Percentiles rank a stretch among this genome's conserved stretches.
phyloP scores from a whole-genome alignment of 768 basidiomycete genomes.

The Ramaria sp. region DNA sequence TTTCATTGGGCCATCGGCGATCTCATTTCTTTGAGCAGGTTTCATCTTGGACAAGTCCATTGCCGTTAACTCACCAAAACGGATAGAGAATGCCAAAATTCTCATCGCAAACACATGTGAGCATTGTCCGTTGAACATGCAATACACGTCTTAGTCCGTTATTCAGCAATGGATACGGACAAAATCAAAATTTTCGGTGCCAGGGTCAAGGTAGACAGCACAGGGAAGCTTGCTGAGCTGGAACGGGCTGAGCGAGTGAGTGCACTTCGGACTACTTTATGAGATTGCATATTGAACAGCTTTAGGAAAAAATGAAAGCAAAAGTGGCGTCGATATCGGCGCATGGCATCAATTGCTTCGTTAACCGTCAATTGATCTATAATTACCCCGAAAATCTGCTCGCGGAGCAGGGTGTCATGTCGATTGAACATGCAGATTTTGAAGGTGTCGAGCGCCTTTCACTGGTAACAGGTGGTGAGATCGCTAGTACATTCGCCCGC shows the following conservation, averaged over 20 bases:
- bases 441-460: slow-evolving; percentile 96
- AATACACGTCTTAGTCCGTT: neutral
- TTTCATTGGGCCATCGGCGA: neutral
- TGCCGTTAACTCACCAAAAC: slow-evolving; percentile 88
- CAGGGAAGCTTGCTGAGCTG: slow-evolving; percentile 94
- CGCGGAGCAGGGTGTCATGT: slow-evolving; percentile 91
- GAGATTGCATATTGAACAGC: neutral
- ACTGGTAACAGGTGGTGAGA: slow-evolving; percentile 95
- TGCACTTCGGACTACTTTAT: slow-evolving; percentile 1
- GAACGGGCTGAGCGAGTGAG: slow-evolving; percentile 87
- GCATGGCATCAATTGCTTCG: slow-evolving; percentile 94
- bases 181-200: slow-evolving; percentile 99
- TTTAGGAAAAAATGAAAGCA: slow-evolving; percentile 98
- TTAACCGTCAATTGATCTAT: slow-evolving; percentile 97
- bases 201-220: slow-evolving; percentile 88
- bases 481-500: slow-evolving; percentile 88
- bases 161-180: slow-evolving; percentile 95
- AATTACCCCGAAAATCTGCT: slow-evolving; percentile 97
- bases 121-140: slow-evolving; percentile 19
- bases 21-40: neutral
- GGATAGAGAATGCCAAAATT: slow-evolving; percentile 90
- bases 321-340: slow-evolving; percentile 92
- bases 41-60: slow-evolving; percentile 98
- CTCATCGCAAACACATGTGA: slow-evolving; percentile 96
- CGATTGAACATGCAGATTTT: slow-evolving; percentile 97